These are phyloP conservation scores for Galerina marginata DNA, from an alignment of 768 basidiomycete genomes.

Conservation along the genomic window DNA sequence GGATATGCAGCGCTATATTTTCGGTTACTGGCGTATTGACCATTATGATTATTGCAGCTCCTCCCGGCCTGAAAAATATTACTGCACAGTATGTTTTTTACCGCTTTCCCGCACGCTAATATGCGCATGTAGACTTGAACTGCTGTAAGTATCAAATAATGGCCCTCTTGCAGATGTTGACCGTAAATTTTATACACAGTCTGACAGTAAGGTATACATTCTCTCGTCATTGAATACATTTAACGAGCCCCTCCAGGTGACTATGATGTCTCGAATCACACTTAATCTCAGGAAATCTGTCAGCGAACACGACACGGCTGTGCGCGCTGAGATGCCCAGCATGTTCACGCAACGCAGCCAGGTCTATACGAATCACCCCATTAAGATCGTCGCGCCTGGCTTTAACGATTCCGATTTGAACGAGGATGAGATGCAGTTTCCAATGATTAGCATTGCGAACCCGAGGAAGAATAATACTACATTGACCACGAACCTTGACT, in stretches of 20 bases:
- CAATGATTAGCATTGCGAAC: constrained; percentile 5
- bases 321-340: constrained; percentile 30
- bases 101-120: neutral
- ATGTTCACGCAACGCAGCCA: constrained; percentile 24
- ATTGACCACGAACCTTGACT: neutral
- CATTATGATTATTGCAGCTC: constrained; percentile 48
- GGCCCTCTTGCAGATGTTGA: neutral
- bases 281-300: constrained; percentile 55
- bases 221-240: neutral
- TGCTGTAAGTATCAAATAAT: constrained; percentile 34
- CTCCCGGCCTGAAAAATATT: constrained; percentile 47
- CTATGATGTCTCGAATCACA: constrained; percentile 73
- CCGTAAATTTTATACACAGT: neutral
- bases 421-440: constrained; percentile 2
- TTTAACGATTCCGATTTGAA: constrained; percentile 13
- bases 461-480: neutral
- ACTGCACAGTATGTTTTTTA: constrained; percentile 45
- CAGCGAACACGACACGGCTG: constrained; percentile 19
- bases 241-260: constrained; percentile 33
- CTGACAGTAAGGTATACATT: constrained; percentile 4
- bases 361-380: constrained; percentile 15
- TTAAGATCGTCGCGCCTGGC: constrained; percentile 25
- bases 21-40: constrained; percentile 46
- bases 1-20: constrained; percentile 42
- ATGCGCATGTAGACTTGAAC: constrained; percentile 34